These are phyloP conservation scores for Schizochytrium sp. DNA, from an alignment of 108 stramenopile genomes.

Conservation along the genomic window DNA sequence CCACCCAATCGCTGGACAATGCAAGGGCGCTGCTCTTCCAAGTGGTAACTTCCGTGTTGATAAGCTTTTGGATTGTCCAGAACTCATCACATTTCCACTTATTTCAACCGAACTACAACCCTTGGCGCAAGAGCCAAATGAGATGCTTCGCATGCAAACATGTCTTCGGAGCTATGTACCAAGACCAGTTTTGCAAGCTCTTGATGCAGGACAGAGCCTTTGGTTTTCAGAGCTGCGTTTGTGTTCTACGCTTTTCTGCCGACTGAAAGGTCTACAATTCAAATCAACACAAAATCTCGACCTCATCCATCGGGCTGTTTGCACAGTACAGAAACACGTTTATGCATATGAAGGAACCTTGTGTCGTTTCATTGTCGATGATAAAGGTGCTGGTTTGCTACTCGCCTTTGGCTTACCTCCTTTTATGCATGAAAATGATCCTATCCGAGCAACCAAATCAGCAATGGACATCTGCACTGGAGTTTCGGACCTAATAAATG, in stretches of 20 bases:
- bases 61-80: not conserved
- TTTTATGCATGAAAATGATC: conserved; percentile 72
- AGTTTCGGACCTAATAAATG: not conserved
- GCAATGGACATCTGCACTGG: conserved; percentile 8
- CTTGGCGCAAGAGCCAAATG: not conserved
- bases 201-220: conserved; percentile 39
- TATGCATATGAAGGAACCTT: conserved; percentile 75
- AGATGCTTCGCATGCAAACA: not conserved
- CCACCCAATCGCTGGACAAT: not conserved
- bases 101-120: not conserved
- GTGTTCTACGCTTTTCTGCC: conserved; percentile 42
- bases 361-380: conserved; percentile 79
- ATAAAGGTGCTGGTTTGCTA: conserved; percentile 78
- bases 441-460: conserved; percentile 65
- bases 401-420: conserved; percentile 77
- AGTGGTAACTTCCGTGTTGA: conserved; percentile 46
- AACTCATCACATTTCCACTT: not conserved
- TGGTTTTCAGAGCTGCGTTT: conserved; percentile 59
- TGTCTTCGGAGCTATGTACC: conserved; percentile 43
- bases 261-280: conserved; percentile 49
- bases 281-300: not conserved
- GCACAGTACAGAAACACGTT: conserved; percentile 63
- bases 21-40: not conserved
- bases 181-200: conserved; percentile 42
- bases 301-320: conserved; percentile 24